Percentiles rank a stretch among this genome's conserved stretches.
These are phyloP conservation scores for Coniochaeta pulveracea DNA, from an alignment of 2,329 filamentous ascomycete species.

Conservation along the genomic window DNA sequence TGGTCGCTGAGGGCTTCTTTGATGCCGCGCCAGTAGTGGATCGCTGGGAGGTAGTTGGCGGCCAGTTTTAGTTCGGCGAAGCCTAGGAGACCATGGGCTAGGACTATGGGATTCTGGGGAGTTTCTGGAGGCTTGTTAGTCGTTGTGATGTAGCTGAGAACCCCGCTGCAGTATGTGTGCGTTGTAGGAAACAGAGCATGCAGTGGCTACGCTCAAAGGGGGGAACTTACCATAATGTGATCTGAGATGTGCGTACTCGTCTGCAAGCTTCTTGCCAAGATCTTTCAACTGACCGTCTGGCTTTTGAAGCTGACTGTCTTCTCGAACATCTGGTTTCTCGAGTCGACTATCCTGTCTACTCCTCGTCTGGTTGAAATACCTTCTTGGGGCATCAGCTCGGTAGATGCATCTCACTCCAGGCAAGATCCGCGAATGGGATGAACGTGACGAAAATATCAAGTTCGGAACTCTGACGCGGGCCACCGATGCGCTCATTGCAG, in stretches of 20 bases:
- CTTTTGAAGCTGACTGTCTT: not conserved
- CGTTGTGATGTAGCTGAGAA: constrained; percentile 1
- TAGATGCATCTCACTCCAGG: no score
- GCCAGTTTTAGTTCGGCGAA: constrained; percentile 46
- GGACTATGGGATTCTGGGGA: constrained; percentile 50
- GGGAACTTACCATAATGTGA: constrained; percentile 3
- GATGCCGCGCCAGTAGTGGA: constrained; percentile 57
- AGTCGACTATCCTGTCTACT: not conserved
- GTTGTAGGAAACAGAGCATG: no score
- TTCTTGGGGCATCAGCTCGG: not conserved
- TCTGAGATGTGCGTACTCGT: constrained; percentile 3
- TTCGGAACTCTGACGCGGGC: no score
- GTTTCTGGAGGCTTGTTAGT: constrained; percentile 26
- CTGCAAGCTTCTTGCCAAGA: not conserved
- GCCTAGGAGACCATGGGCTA: constrained; percentile 54
- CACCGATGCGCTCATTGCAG: no score
- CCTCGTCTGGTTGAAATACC: not conserved
- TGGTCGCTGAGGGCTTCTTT: constrained; percentile 42
- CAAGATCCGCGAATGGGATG: no score
- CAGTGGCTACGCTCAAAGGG: no score
- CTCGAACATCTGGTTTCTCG: not conserved
- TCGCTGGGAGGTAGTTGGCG: constrained; percentile 35
- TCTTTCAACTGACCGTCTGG: not conserved
- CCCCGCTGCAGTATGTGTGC: no score
- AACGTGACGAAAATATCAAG: no score